Conservation (phyloP, 2,329 filamentous ascomycete species). For the Cordyceps javanica region DNA sequence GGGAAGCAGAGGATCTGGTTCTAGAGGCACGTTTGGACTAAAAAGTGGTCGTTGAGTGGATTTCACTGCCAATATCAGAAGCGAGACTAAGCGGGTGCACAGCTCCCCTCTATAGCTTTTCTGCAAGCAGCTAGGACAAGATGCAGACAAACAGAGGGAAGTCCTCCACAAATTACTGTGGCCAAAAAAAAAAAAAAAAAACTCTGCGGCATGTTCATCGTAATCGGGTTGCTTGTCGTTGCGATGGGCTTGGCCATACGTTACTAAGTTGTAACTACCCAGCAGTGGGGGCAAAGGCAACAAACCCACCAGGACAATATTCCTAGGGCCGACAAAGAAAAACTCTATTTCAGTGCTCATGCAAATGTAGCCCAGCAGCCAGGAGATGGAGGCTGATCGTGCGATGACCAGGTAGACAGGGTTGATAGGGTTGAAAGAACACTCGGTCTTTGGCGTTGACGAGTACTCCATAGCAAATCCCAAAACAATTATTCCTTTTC, state of each 20-base stretch:
- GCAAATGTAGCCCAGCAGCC: background rate
- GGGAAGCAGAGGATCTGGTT: too few relatives aligned
- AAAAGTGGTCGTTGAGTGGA: too few relatives aligned
- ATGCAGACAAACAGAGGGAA: background rate
- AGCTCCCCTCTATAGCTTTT: background rate
- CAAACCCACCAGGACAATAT: background rate
- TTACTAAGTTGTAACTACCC: too few relatives aligned
- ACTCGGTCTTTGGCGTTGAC: too few relatives aligned
- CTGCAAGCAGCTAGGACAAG: background rate
- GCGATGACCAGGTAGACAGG: background rate
- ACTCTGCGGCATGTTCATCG: background rate
- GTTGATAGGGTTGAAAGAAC: background rate
- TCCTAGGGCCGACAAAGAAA: background rate
- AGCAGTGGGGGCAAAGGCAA: background rate
- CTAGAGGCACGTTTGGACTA: too few relatives aligned
- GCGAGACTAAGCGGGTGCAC: background rate
- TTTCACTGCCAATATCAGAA: too few relatives aligned
- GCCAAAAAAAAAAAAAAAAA: background rate
- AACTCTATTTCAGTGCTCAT: background rate
- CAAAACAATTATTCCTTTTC: too few relatives aligned
- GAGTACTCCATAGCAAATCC: background rate
- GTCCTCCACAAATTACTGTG: too few relatives aligned
- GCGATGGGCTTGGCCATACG: too few relatives aligned
- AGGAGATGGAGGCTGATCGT: background rate
- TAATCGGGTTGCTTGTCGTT: background rate